Conservation (phyloP, 768 basidiomycete genomes). For the Gelatoporia subvermispora region DNA sequence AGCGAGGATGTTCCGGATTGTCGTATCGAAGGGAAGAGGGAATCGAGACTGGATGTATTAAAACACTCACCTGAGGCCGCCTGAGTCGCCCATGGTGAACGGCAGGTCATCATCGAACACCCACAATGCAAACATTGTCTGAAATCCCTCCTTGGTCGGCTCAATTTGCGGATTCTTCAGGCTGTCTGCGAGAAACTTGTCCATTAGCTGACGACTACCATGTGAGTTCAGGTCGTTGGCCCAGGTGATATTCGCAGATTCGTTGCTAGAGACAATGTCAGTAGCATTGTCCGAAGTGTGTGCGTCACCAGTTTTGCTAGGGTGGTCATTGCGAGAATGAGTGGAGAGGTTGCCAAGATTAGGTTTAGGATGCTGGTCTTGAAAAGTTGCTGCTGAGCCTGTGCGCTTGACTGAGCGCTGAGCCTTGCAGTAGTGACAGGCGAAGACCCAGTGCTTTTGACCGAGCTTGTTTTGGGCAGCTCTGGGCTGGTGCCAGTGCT, state of each 20-base stretch:
- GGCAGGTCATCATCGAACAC: slow-evolving; percentile 24
- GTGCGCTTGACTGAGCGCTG: background rate
- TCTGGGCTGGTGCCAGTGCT: background rate
- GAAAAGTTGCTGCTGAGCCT: background rate
- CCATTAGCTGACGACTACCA: background rate
- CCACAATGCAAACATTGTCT: slow-evolving; percentile 10
- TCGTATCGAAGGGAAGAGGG: slow-evolving; percentile 22
- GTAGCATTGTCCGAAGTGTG: no score
- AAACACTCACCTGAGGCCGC: slow-evolving; percentile 12
- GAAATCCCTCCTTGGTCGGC: slow-evolving; percentile 21
- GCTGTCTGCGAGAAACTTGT: slow-evolving; percentile 1
- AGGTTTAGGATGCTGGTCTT: background rate
- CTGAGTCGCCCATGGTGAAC: slow-evolving; percentile 21
- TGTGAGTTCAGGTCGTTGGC: background rate
- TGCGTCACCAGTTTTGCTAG: background rate
- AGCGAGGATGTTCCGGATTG: slow-evolving; percentile 17
- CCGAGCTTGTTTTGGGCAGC: background rate
- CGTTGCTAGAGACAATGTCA: no score
- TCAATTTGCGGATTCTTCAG: slow-evolving; percentile 23
- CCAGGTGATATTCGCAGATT: background rate
- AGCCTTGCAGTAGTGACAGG: background rate
- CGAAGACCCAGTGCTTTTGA: background rate
- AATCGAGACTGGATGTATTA: slow-evolving; percentile 10
- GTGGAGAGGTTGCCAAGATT: slow-evolving; percentile 1
- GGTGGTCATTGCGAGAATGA: background rate